Percentiles rank a stretch among this genome's conserved stretches.
phyloP scores from a whole-genome alignment of 371 early-diverging fungal genomes.

The Zancudomyces culisetae region DNA sequence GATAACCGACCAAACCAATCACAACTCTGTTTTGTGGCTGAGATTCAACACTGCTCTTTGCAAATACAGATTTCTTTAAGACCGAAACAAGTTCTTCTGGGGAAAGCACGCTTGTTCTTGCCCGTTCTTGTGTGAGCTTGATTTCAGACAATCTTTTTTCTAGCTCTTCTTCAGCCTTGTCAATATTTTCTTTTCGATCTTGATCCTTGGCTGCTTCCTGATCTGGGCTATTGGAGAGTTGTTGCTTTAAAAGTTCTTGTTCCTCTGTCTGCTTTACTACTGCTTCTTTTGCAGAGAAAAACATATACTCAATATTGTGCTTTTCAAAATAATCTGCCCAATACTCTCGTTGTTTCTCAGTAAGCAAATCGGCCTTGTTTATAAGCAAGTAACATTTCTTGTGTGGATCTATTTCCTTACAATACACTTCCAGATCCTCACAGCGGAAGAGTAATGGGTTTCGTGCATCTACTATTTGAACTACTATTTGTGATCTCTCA shows the following conservation, averaged over 20 bases:
- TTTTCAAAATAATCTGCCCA: constrained; percentile 86
- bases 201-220: constrained; percentile 7
- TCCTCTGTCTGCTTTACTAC: constrained; percentile 25
- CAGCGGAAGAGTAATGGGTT: constrained; percentile 91
- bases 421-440: constrained; percentile 80
- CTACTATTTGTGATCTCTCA: constrained; percentile 89
- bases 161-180: neutral
- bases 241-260: constrained; percentile 10
- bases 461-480: constrained; percentile 99
- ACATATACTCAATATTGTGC: constrained; percentile 60
- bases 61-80: constrained; percentile 21
- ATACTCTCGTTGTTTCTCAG: constrained; percentile 40
- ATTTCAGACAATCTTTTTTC: constrained; percentile 3
- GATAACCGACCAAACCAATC: constrained; percentile 98
- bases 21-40: constrained; percentile 38
- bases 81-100: constrained; percentile 39
- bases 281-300: constrained; percentile 75
- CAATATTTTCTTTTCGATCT: neutral
- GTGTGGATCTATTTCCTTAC: constrained; percentile 63
- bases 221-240: too few relatives aligned
- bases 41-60: constrained; percentile 22
- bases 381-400: constrained; percentile 75
- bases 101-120: constrained; percentile 31
- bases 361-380: constrained; percentile 97
- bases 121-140: constrained; percentile 1